phyloP scores from a whole-genome alignment of 2,329 filamentous ascomycete genomes.

The Epichloe coenophiala region DNA sequence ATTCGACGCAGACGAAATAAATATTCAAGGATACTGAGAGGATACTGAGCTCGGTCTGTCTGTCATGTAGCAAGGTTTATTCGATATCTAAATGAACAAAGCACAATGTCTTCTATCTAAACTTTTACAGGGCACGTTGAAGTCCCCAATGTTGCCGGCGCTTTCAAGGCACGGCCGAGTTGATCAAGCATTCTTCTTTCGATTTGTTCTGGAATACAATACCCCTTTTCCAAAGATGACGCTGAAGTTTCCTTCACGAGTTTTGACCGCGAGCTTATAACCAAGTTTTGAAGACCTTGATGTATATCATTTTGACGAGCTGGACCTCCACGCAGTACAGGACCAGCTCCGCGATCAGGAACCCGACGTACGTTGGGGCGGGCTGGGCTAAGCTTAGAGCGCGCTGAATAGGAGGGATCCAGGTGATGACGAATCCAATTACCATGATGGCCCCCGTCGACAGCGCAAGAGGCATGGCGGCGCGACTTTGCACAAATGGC shows the following conservation, averaged over 20 bases:
- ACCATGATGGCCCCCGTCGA: slow-evolving; percentile 13
- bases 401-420: slow-evolving; percentile 12
- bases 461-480: slow-evolving; percentile 10
- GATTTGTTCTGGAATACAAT: not conserved
- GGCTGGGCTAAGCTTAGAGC: slow-evolving; percentile 12
- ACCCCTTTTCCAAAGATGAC: too few relatives aligned
- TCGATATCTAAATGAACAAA: too few relatives aligned
- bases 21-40: too few relatives aligned
- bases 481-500: slow-evolving; percentile 14
- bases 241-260: too few relatives aligned
- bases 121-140: not conserved
- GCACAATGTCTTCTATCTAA: not conserved
- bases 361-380: slow-evolving; percentile 10
- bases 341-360: slow-evolving; percentile 12
- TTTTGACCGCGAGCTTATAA: slow-evolving; percentile 5
- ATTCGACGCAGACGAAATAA: too few relatives aligned
- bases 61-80: too few relatives aligned
- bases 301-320: slow-evolving; percentile 15
- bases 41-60: too few relatives aligned
- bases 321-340: slow-evolving; percentile 15
- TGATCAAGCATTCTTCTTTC: not conserved
- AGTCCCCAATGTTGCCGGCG: not conserved
- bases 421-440: slow-evolving; percentile 13
- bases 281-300: slow-evolving; percentile 14
- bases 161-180: not conserved